These are phyloP conservation scores for Ilex paraguariensis DNA, from an alignment of 305 asterid species.

Conservation along the genomic window DNA sequence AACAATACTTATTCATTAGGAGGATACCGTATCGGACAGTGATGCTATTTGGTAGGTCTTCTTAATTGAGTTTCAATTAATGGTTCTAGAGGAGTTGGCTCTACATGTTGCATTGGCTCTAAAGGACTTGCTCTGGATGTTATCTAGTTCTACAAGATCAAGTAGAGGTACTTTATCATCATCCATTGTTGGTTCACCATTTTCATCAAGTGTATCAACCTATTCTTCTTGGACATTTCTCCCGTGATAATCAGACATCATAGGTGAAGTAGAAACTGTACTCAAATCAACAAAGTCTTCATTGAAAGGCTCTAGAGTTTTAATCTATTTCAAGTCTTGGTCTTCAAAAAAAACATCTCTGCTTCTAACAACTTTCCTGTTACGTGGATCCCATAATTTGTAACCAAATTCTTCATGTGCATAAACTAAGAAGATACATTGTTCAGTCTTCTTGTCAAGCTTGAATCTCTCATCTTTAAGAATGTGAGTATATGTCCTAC, in stretches of 20 bases:
- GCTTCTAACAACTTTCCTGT: background rate
- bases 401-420: background rate
- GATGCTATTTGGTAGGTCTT: no score
- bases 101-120: no score
- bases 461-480: background rate
- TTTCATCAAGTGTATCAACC: background rate
- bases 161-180: no score
- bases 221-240: background rate
- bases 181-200: background rate
- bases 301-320: no score
- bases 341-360: conserved; percentile 4
- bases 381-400: background rate
- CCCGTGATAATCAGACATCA: no score
- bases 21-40: no score
- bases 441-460: background rate
- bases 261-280: no score
- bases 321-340: background rate
- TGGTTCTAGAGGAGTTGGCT: no score
- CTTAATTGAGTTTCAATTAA: no score
- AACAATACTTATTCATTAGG: no score
- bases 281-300: background rate
- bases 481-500: background rate
- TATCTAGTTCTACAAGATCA: no score
- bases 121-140: no score
- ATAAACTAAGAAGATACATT: background rate